Base-by-base conservation (phyloP, 1,284 basidiomycete species). In the Ceratobasidium sp. region DNA sequence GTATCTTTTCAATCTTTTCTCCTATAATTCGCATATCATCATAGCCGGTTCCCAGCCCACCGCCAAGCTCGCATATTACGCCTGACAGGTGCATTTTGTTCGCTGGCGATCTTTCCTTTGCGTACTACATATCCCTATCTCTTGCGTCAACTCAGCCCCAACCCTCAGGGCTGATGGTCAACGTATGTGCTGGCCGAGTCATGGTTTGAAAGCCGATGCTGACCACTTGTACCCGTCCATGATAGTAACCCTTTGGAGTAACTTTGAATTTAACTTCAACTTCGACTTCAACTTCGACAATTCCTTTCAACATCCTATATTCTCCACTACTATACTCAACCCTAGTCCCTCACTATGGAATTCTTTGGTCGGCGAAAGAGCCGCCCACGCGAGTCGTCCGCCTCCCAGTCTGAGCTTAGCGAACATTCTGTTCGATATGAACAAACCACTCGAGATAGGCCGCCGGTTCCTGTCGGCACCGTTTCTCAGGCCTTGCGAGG, bases 381-480 rank as follows among this genome's bases (percentile, higher is more conserved):
- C 63, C 84, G 88, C 15, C 86, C 87, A 17, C 85, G 89, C 37
- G 85, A 86, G 75, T 85, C 87, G 63, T 89, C 88, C n/a, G 78
- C 85, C 31, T 85, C 77, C 85, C 58, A 58, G n/a, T 68, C 71
- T 13, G 87, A 88, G 75, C 81, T 87, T 77, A 83, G 81, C 76
- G 91, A 92, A 81, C 86, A 87, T 68, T 91, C 91, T 13, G 86
- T 93, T 63, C 92, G 92, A 23, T 93, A 93, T 82, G 91, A 93
- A 84, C 88, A 87, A 81, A 86, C 92, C 64, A 86, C 84, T 13
- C 86, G 90, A 23, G 84, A 86, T 68, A 88, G 87, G 73, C 88
- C 90, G 66, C 91, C 92, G 53, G 81, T 90, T 51, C 85, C 90
- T 53, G 89, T 89, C 61, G 85, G 84, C 31, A 88, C 89, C 2